Base-by-base conservation (phyloP, 257 asterid genomes). In the Sherardia arvensis region DNA sequence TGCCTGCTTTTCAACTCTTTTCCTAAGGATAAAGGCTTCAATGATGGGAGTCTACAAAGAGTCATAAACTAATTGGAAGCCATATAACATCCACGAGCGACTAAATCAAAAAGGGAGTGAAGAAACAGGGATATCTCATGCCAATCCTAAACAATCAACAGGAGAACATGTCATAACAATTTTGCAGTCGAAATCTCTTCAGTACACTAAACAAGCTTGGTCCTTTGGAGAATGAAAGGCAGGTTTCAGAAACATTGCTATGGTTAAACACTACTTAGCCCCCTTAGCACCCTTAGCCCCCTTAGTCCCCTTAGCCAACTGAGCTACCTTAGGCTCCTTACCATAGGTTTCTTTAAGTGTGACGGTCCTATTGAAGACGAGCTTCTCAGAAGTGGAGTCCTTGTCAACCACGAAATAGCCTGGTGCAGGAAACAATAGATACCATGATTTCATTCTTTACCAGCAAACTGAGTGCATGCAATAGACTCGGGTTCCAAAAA, bases 351-450 rank as follows among this genome's bases (percentile, higher is more conserved):
- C 71, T 48, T 65, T 38, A 23, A 67, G 25, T 1, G 71, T 67
- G n/a, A 67, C 71, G 1, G 65, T 67, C 71, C 71, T 45, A 33
- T 67, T 67, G 28, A 67, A 67, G 40, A 67, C 54, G 8, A 67
- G 38, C 71, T 67, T 67, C 38, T 67, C 71, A 1, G 65, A 11
- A 28, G 65, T 67, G 5, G 71, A 67, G 26, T 67, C 71, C 65
- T 67, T 47, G 23, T 67, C 71, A 40, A 67, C 65, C 32, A 12
- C 27, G 18, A 67, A 67, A 21, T 67, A 67, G 43, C 71, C 71
- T 67, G 65, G 65, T 29, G n/a, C 34, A 34, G 6, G 25, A 66
- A 29, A 28, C 47, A 36, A 18, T 15, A 26, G 34, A 18, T 5
- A 6, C 21, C 11, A 33, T 4, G 23, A 30, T 34, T 5, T 7